Conservation (phyloP, 2,329 filamentous ascomycete genomes). For the Trichoderma asperellum region DNA sequence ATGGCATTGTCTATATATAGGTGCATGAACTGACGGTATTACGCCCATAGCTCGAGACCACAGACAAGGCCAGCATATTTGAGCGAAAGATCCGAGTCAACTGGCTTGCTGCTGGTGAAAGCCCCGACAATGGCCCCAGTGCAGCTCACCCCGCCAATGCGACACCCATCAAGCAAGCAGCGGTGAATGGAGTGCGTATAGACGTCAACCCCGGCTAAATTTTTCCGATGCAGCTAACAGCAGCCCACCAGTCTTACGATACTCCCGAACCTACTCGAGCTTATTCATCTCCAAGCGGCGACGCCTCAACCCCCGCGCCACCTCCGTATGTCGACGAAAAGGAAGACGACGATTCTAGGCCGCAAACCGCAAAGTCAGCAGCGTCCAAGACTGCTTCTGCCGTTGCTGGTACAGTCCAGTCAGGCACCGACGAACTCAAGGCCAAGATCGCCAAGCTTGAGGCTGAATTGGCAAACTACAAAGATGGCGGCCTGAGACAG, state of each 20-base stretch:
- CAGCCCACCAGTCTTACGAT: slow-evolving; percentile 40
- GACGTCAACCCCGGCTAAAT: not conserved
- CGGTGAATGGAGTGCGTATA: slow-evolving; percentile 48
- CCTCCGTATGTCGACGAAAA: slow-evolving; percentile 43
- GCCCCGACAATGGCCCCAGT: slow-evolving; percentile 36
- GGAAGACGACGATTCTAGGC: slow-evolving; percentile 39
- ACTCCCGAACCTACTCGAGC: slow-evolving; percentile 52
- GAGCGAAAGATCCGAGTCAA: slow-evolving; percentile 95
- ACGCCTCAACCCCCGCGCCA: slow-evolving; percentile 40
- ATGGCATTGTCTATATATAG: not conserved
- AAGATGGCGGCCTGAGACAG: slow-evolving; percentile 76
- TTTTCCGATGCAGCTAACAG: slow-evolving; percentile 3
- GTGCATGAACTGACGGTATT: slow-evolving; percentile 6
- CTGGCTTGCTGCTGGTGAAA: slow-evolving; percentile 71
- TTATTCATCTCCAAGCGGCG: slow-evolving; percentile 50
- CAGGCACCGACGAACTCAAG: slow-evolving; percentile 65
- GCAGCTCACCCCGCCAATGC: slow-evolving; percentile 33
- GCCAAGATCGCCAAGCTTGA: slow-evolving; percentile 75
- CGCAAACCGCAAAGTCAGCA: slow-evolving; percentile 37
- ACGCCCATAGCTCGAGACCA: slow-evolving; percentile 72
- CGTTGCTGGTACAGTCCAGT: slow-evolving; percentile 50
- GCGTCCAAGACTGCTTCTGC: slow-evolving; percentile 50
- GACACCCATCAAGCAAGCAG: slow-evolving; percentile 49
- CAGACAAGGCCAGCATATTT: slow-evolving; percentile 75
- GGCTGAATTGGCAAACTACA: slow-evolving; percentile 70